Evolutionary conservation across 305 asterid genomes (phyloP).

Genomic region (Fraxinus sp.): DNA sequence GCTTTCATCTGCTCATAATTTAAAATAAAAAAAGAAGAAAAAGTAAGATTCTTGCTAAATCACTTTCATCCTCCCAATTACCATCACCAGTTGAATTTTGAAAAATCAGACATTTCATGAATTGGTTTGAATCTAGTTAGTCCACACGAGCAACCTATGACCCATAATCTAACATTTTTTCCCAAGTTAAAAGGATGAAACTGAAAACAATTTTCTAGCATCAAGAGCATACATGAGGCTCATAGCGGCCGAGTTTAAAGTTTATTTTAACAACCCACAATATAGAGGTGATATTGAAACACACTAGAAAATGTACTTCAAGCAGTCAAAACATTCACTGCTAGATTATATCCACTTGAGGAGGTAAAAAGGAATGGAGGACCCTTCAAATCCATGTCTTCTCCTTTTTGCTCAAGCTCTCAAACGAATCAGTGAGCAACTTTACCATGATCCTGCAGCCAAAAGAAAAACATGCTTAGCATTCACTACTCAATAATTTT

Average conservation of each 20-base stretch:
- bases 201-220: neutral
- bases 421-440: neutral
- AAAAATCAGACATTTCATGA: neutral
- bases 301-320: neutral
- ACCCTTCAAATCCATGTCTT: neutral
- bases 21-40: neutral
- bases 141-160: neutral
- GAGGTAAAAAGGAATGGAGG: neutral
- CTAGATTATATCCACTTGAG: neutral
- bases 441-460: neutral
- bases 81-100: neutral
- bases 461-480: neutral
- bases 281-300: neutral
- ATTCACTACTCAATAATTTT: neutral
- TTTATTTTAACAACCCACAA: neutral
- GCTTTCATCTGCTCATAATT: slow-evolving; percentile 20
- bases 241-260: neutral
- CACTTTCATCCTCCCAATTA: neutral
- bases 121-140: neutral
- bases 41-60: neutral
- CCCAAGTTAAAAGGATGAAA: neutral
- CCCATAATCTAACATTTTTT: neutral
- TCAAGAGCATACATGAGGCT: neutral
- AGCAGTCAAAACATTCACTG: neutral
- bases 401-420: neutral